These are phyloP conservation scores for Oxyria digyna DNA, from an alignment of 148 eudicot species.

Conservation along the genomic window DNA sequence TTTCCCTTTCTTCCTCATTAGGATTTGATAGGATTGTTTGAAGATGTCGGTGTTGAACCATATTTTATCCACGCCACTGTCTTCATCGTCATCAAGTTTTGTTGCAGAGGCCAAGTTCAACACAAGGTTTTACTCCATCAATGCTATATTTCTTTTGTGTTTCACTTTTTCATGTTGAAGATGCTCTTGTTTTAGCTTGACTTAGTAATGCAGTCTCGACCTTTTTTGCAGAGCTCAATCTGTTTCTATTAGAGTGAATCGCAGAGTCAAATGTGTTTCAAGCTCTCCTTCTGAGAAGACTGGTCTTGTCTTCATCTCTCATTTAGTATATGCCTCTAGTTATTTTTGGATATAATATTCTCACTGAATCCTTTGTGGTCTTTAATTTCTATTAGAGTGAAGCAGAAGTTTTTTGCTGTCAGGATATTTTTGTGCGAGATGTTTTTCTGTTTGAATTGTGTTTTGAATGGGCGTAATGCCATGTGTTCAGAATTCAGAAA, in stretches of 20 bases:
- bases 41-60: slow-evolving; percentile 21
- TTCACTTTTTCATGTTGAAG: neutral
- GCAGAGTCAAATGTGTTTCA: slow-evolving; percentile 20
- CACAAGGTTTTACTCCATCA: slow-evolving; percentile 16
- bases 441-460: neutral
- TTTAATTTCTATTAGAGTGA: neutral
- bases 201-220: neutral
- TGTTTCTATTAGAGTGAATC: slow-evolving; percentile 11
- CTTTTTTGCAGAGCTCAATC: slow-evolving; percentile 15
- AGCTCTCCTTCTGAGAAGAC: neutral
- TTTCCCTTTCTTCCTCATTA: neutral
- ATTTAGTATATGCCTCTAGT: neutral
- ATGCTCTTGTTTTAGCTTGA: neutral
- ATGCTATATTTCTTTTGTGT: neutral
- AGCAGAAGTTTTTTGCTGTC: neutral
- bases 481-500: too few species aligned
- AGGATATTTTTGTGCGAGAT: neutral
- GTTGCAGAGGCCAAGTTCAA: slow-evolving; percentile 11
- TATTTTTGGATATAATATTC: neutral
- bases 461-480: neutral
- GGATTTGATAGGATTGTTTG: neutral
- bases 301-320: neutral
- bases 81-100: slow-evolving; percentile 29
- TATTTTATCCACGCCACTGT: slow-evolving; percentile 14
- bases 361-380: neutral